These are phyloP conservation scores for Pyrenochaeta sp. DNA, from an alignment of 2,329 filamentous ascomycete species.

Conservation along the genomic window DNA sequence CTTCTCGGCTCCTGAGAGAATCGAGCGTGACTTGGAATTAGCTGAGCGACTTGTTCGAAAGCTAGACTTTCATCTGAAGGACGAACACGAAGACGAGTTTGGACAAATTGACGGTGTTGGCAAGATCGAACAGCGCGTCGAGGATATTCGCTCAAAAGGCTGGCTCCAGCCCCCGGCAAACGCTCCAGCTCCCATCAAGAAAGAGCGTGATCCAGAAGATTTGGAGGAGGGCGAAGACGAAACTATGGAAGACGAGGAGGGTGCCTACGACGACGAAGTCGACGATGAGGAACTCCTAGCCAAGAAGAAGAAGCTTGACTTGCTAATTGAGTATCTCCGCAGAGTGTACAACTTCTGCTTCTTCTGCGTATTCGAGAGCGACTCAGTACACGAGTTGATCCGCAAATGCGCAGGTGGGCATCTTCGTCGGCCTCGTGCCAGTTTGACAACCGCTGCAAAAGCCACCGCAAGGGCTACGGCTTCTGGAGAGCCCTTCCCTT, in stretches of 20 bases:
- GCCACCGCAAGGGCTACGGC: constrained; percentile 86
- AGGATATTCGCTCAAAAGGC: constrained; percentile 78
- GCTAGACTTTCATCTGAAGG: constrained; percentile 83
- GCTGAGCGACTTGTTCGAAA: constrained; percentile 83
- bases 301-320: constrained; percentile 96
- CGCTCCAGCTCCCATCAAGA: constrained; percentile 61
- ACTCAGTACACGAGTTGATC: constrained; percentile 93
- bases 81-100: constrained; percentile 61
- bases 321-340: constrained; percentile 94
- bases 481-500: constrained; percentile 80
- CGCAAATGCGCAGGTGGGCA: constrained; percentile 98
- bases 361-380: constrained; percentile 98
- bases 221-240: constrained; percentile 78
- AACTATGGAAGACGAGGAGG: constrained; percentile 68
- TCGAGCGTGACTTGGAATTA: constrained; percentile 86
- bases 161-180: constrained; percentile 73
- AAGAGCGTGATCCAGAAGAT: constrained; percentile 67
- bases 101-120: constrained; percentile 67
- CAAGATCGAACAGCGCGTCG: constrained; percentile 86
- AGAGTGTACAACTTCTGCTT: constrained; percentile 99
- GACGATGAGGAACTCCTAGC: constrained; percentile 89
- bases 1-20: constrained; percentile 91
- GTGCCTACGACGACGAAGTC: constrained; percentile 74
- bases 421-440: constrained; percentile 86
- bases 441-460: constrained; percentile 82